Base-by-base conservation (phyloP, 495 filamentous ascomycete genomes). In the Clohesyomyces aquaticus region DNA sequence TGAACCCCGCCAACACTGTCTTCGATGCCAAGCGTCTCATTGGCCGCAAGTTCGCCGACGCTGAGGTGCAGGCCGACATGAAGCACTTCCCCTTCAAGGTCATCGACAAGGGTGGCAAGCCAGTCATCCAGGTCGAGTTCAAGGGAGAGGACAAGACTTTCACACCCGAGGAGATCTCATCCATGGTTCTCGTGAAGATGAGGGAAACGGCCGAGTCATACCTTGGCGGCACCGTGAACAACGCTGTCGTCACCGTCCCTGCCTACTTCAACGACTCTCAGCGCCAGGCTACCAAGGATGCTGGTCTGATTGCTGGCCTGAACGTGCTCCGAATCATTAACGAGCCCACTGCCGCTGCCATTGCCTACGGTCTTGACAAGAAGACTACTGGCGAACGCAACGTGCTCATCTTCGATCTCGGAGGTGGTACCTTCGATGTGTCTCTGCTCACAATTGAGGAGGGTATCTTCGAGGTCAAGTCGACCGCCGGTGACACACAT, bases 191-290 rank as follows among this genome's bases (percentile, higher is more conserved):
- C 10, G 70, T 62, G 41, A 78, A 72, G 90, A 97, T 97, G 94
- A 89, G 94, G 82, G 94, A 98, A 82, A 92, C 93, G 72, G 93
- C 94, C 71, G 93, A 98, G 83, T 82, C 86, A 70, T 97, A 97
- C 82, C 86, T 98, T 67, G 94, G 93, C 75, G 91, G 90, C 78
- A 95, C 91, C 73, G 90, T 98, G 78, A 91, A 96, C 84, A 96
- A 97, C 81, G 94, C 93, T 55, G 93, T 98, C 74, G 88, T 98
- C 77, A 98, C 93, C 67, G 93, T 98, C 63, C 93, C 94, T 22
- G 94, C 93, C 74, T 98, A 98, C 84, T 98, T 98, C 90, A 98
- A 97, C 83, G 94, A 97, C 85, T 95, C 93, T 72, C 94, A 98
- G 82, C 91, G 93, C 79, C 93, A 97, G 80, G 93, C 94, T 61